Evolutionary conservation across 805 yeast species (phyloP).

Genomic region (Saccharomycopsis schoenii): DNA sequence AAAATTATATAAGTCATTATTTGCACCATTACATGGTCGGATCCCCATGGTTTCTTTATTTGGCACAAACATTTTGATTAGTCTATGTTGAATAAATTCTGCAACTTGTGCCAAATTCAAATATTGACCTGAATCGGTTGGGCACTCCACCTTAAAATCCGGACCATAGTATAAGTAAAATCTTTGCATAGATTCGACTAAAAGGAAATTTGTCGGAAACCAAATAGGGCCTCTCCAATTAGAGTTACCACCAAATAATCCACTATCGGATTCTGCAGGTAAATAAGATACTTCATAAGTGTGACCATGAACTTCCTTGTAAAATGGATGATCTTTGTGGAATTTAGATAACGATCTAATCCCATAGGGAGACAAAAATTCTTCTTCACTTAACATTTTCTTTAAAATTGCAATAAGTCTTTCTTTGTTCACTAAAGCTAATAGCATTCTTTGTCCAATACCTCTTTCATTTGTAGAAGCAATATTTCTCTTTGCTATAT

Average conservation of each 20-base stretch:
- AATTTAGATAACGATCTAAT: constrained; percentile 79
- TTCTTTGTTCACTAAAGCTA: constrained; percentile 74
- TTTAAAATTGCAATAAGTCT: constrained; percentile 65
- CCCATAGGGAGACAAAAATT: constrained; percentile 77
- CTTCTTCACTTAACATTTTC: constrained; percentile 77
- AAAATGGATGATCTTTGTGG: constrained; percentile 77
- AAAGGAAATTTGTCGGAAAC: constrained; percentile 84
- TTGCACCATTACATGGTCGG: constrained; percentile 74
- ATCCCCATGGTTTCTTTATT: constrained; percentile 39
- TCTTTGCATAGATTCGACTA: constrained; percentile 80
- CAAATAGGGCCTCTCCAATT: constrained; percentile 98
- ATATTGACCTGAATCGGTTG: constrained; percentile 69
- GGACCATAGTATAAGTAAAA: constrained; percentile 85
- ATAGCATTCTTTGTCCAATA: constrained; percentile 67
- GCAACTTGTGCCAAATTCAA: constrained; percentile 83
- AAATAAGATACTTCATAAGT: constrained; percentile 62
- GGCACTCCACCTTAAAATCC: constrained; percentile 76
- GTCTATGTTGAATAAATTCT: constrained; percentile 77
- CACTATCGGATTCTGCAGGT: constrained; percentile 86
- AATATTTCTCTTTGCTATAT: constrained; percentile 69
- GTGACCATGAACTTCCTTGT: constrained; percentile 73
- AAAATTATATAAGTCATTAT: constrained; percentile 24
- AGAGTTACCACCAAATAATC: constrained; percentile 92
- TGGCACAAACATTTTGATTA: constrained; percentile 66
- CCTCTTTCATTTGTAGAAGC: constrained; percentile 78